These are phyloP conservation scores for Alternaria brassicicola DNA, from an alignment of 2,329 filamentous ascomycete species.

Conservation along the genomic window DNA sequence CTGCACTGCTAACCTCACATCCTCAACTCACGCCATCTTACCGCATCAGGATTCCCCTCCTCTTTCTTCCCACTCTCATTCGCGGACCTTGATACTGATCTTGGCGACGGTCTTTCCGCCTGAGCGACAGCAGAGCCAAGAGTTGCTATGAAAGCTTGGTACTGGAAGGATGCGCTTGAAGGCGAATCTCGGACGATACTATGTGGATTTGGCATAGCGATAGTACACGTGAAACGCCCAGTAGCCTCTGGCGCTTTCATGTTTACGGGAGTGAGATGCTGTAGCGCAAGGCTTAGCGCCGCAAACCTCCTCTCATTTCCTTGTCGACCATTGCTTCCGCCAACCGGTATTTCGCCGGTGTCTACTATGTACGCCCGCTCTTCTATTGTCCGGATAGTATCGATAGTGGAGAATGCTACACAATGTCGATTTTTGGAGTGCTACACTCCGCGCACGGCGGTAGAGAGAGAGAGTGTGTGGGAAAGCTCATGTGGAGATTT, in stretches of 20 bases:
- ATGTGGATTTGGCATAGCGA: neutral
- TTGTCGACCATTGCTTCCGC: conserved; percentile 16
- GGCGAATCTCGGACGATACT: neutral
- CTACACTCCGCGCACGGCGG: neutral
- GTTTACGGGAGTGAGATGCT: conserved; percentile 3
- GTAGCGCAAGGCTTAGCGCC: conserved; percentile 21
- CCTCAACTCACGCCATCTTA: conserved; percentile 7
- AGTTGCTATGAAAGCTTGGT: conserved; percentile 5
- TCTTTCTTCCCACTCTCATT: conserved; percentile 14
- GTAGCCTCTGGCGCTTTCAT: conserved; percentile 11
- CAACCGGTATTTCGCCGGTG: conserved; percentile 16
- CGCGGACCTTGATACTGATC: conserved; percentile 19
- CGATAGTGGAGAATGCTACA: neutral
- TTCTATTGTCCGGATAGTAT: neutral
- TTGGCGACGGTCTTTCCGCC: conserved; percentile 17
- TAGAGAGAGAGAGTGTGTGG: neutral
- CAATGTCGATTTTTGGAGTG: neutral
- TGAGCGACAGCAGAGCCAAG: conserved; percentile 10
- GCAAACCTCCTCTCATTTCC: neutral
- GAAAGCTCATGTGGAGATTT: neutral
- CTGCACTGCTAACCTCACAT: conserved; percentile 3
- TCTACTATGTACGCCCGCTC: neutral
- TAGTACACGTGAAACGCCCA: conserved; percentile 21
- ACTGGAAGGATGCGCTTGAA: neutral
- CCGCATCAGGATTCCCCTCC: neutral